A percentile compares a stretch with the other conserved stretches of the same genome.
phyloP scores from a whole-genome alignment of 208 protist genomes.

The Trichomonas tenax region DNA sequence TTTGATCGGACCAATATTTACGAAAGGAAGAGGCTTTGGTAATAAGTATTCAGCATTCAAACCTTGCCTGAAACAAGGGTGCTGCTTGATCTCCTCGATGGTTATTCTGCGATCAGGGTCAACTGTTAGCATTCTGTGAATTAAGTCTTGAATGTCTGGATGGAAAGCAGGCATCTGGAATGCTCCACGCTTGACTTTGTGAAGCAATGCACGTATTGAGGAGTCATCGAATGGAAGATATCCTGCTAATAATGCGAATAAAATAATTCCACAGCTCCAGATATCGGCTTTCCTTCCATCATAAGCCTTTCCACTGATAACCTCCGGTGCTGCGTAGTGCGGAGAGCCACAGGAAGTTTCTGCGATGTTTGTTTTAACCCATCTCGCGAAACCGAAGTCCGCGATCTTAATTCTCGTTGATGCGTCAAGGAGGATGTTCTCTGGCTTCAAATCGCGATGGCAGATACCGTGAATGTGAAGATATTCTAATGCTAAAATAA shows the following conservation, averaged over 20 bases:
- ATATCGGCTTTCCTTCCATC: not conserved
- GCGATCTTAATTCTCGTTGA: not conserved
- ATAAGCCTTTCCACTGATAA: not conserved
- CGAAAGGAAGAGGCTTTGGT: not conserved
- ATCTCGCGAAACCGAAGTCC: not conserved
- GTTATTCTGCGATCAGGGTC: not conserved
- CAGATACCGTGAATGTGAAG: not conserved
- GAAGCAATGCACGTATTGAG: not conserved
- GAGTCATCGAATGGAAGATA: constrained; percentile 10
- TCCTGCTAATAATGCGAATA: not conserved
- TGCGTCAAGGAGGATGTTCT: not conserved
- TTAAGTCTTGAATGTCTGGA: not conserved
- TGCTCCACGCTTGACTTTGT: not conserved
- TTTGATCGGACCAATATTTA: not conserved
- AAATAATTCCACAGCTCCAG: not conserved
- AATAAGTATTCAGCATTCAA: not conserved
- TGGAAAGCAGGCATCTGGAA: not conserved
- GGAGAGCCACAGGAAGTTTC: not conserved
- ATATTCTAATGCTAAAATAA: not conserved
- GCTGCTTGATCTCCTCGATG: not conserved
- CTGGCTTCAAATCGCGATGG: not conserved
- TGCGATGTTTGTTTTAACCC: not conserved
- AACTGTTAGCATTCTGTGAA: not conserved
- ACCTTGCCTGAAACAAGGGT: not conserved
- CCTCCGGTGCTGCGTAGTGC: not conserved